Base-by-base conservation (phyloP, 2,329 filamentous ascomycete genomes). In the Stemphylium beticola region DNA sequence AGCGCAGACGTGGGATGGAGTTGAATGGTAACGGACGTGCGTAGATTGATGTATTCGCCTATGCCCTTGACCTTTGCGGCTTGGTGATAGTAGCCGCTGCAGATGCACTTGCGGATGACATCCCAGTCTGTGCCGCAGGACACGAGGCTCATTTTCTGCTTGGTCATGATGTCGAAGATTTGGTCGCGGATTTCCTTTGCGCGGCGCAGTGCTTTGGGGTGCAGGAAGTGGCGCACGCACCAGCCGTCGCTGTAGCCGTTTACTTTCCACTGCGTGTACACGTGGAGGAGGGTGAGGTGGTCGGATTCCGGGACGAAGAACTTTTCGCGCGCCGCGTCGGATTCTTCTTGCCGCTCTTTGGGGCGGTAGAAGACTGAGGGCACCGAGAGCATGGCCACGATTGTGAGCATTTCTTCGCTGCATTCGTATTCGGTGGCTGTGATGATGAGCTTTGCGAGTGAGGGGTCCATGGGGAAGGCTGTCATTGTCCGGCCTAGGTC, bases 261-360 rank as follows among this genome's bases (percentile, higher is more conserved):
- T 44, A 89, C 83, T 76, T 90, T 92, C 95, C 95, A 99, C 72
- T 97, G 93, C 7, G 88, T 89, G 77, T 96, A 99, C 1, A 99
- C 95, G 70, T 98, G 93, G 3, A 99, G 85, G 38, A 97, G 90
- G 0, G 95, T 99, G 36, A 99, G 81, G 73, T 99, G 95, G 74
- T 99, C 95, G 1, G 92, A 97, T 76, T 99, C 95, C 24, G 95
- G 92, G 7, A 99, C 95, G 78, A 96, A 98, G 77, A 99, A 99
- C 75, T 98, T 98, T 74, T 99, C 95, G 24, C 93, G 87, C 31
- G 95, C 93, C 0, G 93, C 88, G 69, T 99, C 95, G 5, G 93
- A 95, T 78, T 99, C 95, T 71, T 99, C 95, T 68, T 96, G 90
- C 1, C 95, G 89, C 76, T 99, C 96, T 73, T 96, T 97, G 3